phyloP scores from a whole-genome alignment of 78 protist species.

The Dictyostelium firmibasis region DNA sequence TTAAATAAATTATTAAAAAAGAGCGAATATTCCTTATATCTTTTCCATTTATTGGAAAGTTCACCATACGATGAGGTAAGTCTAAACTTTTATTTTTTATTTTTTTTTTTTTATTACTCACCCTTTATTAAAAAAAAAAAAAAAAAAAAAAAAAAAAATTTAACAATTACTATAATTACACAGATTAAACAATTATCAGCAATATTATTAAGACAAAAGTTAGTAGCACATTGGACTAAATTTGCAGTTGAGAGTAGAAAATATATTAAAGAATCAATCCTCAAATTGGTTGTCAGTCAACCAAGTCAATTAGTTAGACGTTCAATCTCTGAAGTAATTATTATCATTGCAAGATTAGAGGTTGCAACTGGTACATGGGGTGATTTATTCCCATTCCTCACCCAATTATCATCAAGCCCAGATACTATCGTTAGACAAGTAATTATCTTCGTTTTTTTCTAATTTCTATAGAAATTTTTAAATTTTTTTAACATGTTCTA shows the following conservation, averaged over 20 bases:
- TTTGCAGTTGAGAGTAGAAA: background rate
- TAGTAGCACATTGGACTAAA: slow-evolving; percentile 72
- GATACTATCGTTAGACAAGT: slow-evolving; percentile 31
- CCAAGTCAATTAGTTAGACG: slow-evolving; percentile 9
- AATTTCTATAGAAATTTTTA: no score
- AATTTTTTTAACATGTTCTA: no score
- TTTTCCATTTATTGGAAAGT: slow-evolving; percentile 32
- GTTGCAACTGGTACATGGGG: slow-evolving; percentile 71
- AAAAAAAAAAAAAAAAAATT: background rate
- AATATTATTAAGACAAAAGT: slow-evolving; percentile 74
- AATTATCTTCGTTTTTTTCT: no score
- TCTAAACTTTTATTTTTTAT: background rate
- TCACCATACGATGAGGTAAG: slow-evolving; percentile 68
- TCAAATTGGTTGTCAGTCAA: background rate
- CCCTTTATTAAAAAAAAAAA: no score
- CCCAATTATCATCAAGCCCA: background rate
- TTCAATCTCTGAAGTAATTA: slow-evolving; percentile 65
- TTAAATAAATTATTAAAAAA: slow-evolving; percentile 52
- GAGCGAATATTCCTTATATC: background rate
- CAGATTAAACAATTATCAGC: slow-evolving; percentile 80
- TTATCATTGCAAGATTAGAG: slow-evolving; percentile 31
- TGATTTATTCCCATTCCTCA: slow-evolving; percentile 46
- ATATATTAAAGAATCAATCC: slow-evolving; percentile 25
- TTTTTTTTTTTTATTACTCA: background rate
- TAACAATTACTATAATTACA: no score